Evolutionary conservation across 345 rosid species (phyloP).

Genomic region (Ricinus communis): DNA sequence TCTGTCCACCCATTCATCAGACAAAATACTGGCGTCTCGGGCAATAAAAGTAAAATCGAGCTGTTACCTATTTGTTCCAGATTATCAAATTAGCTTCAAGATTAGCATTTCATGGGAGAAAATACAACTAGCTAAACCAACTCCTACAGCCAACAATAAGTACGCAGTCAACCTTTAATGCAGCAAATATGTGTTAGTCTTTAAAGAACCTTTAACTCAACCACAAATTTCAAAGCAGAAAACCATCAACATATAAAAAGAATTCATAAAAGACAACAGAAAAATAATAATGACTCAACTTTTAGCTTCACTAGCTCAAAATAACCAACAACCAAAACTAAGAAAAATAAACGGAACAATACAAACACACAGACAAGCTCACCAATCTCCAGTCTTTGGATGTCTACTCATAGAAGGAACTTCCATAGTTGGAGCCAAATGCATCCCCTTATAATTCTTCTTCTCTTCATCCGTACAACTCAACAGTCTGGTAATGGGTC

Average conservation of each 20-base stretch:
- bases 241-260: not conserved
- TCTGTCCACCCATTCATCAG: no score
- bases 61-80: not conserved
- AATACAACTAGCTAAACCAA: not conserved
- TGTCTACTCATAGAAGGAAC: slow-evolving; percentile 97
- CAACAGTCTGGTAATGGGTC: slow-evolving; percentile 84
- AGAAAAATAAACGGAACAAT: no score
- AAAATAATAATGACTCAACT: not conserved
- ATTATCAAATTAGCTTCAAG: not conserved
- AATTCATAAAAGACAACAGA: not conserved
- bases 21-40: not conserved
- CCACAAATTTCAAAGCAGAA: not conserved
- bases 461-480: slow-evolving; percentile 90
- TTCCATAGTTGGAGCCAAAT: slow-evolving; percentile 80
- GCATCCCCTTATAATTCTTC: slow-evolving; percentile 77
- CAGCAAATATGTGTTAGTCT: not conserved
- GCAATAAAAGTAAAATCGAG: no score
- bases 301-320: not conserved
- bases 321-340: not conserved
- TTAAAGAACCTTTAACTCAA: not conserved
- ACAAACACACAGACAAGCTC: slow-evolving; percentile 5
- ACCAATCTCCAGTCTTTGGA: slow-evolving; percentile 95
- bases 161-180: not conserved
- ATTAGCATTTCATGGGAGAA: not conserved
- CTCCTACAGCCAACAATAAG: not conserved